Base-by-base conservation (phyloP, 768 basidiomycete species). In the Imleria badia region DNA sequence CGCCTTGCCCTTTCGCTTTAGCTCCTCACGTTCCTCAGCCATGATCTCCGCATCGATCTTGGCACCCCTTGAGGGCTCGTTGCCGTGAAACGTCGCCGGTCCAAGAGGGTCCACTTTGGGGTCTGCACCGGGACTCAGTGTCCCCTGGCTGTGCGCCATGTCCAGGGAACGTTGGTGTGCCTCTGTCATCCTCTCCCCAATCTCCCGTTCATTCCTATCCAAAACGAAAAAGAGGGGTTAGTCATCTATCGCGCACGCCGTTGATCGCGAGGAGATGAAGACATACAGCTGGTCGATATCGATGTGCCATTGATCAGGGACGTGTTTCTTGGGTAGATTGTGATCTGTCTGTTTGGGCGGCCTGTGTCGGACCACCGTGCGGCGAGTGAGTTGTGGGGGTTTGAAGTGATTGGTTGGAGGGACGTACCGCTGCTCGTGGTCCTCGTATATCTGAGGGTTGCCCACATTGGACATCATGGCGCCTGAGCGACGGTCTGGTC, bases 11-110 rank as follows among this genome's bases (percentile, higher is more conserved):
- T 82, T 84, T 58, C 73, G 70, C 61, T 55, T 72, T 54, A 84
- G 56, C 35, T 64, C 48, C 59, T 80, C 78, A 49, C 76, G 75
- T 19, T 86, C 84, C 52, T 83, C 81, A 3, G 62, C 62, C 70
- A 79, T 74, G 19, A 85, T 68, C 58, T 84, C 71, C 5, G 80
- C 79, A 61, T 86, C 84, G n/a, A 83, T 75, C 62, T 78, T 66
- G 2, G 83, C 84, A 1, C 84, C 83, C 36, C 75, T 69, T 1
- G 82, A 83, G 0, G 84, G 83, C 56, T 84, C 70, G 59, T 85
- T 76, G 0, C 83, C 81, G 49, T 85, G 83, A 15, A 72, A 64
- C n/a, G 65, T 67, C 1, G 82, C 82, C 11, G 79, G 80, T 42
- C 73, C 74, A 26, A 79, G 63, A 13, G 83, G 82, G 51, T 83